These are phyloP conservation scores for Sicyos edulis DNA, from an alignment of 306 rosid species.

Conservation along the genomic window DNA sequence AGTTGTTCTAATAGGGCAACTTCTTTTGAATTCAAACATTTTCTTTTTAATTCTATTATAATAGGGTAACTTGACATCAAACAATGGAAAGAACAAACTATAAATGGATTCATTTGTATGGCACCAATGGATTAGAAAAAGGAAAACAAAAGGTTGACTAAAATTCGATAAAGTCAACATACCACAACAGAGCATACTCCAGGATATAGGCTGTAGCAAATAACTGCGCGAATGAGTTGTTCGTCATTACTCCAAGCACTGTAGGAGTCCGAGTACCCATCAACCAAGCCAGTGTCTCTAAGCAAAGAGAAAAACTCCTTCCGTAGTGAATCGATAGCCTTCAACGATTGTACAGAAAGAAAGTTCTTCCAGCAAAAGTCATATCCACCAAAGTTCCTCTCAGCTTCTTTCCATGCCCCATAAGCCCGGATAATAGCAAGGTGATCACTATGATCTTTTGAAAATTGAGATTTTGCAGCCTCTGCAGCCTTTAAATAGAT, in stretches of 20 bases:
- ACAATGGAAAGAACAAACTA: slow-evolving; percentile 1
- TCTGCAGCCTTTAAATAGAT: slow-evolving; percentile 72
- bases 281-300: slow-evolving; percentile 66
- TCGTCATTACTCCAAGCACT: slow-evolving; percentile 24
- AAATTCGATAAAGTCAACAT: slow-evolving; percentile 25
- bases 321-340: slow-evolving; percentile 89
- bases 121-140: not conserved
- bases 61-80: not conserved
- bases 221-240: not conserved
- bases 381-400: slow-evolving; percentile 57
- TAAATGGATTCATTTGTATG: slow-evolving; percentile 3
- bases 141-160: not conserved
- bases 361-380: slow-evolving; percentile 96
- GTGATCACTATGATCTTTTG: slow-evolving; percentile 77
- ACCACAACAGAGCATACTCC: slow-evolving; percentile 48
- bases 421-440: slow-evolving; percentile 82
- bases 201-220: not conserved
- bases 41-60: not conserved
- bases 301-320: slow-evolving; percentile 67
- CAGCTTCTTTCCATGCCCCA: slow-evolving; percentile 87
- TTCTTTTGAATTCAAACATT: not conserved
- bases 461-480: slow-evolving; percentile 82
- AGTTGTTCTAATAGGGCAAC: no score
- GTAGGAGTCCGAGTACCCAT: slow-evolving; percentile 47
- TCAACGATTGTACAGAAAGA: slow-evolving; percentile 81